Percentiles rank a stretch among this genome's conserved stretches.
Evolutionary conservation across 331 rosid species (phyloP).

Genomic region (Quercus phellos): DNA sequence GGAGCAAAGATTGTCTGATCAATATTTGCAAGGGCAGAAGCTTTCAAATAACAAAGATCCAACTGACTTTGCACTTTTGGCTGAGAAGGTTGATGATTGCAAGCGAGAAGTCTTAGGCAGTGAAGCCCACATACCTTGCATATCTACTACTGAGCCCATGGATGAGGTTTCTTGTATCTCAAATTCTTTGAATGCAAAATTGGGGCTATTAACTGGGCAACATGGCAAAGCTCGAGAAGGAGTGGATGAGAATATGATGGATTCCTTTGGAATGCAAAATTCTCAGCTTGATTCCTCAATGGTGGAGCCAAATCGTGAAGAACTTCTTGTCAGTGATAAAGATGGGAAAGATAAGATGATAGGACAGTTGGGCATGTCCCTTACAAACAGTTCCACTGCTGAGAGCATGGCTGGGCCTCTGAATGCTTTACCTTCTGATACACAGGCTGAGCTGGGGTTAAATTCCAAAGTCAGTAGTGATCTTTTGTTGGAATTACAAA

Average conservation of each 20-base stretch:
- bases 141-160: conserved; percentile 74
- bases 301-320: conserved; percentile 77
- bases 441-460: conserved; percentile 48
- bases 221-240: conserved; percentile 61
- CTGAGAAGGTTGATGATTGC: conserved; percentile 46
- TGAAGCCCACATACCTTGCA: conserved; percentile 44
- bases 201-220: conserved; percentile 56
- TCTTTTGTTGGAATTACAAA: conserved; percentile 61
- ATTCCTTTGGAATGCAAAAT: conserved; percentile 63
- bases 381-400: conserved; percentile 93
- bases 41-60: conserved; percentile 40
- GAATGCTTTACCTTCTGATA: conserved; percentile 50
- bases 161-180: conserved; percentile 95
- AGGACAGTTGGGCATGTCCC: conserved; percentile 69
- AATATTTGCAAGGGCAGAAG: conserved; percentile 63
- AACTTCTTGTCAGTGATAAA: conserved; percentile 45
- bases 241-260: conserved; percentile 88
- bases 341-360: conserved; percentile 59
- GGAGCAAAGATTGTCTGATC: conserved; percentile 78
- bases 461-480: conserved; percentile 46
- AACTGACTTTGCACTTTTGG: conserved; percentile 42
- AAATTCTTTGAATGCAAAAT: conserved; percentile 67
- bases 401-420: conserved; percentile 76
- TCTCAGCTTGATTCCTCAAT: conserved; percentile 76
- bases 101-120: conserved; percentile 45